Base-by-base conservation (phyloP, 75 land plant genomes). In the Ceratopteris richardii region DNA sequence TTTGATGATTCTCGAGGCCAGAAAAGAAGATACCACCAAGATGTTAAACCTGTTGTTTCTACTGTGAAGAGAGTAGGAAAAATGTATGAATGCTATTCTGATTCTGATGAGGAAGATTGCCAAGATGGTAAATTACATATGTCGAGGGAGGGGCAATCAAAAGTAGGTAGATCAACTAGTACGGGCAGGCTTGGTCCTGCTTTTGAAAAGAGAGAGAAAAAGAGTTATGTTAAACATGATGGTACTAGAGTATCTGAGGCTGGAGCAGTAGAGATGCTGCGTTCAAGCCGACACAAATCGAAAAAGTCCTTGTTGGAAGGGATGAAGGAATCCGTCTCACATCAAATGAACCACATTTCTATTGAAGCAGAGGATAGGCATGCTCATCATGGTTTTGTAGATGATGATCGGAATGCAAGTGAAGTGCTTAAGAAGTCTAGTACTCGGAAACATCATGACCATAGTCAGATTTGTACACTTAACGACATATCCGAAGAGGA, bases 71-170 rank as follows among this genome's bases (percentile, higher is more conserved):
- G 9, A 9, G 37, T 9, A 33, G 9, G 9, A 9, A 33, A 33
- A 33, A 3, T 33, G 3, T 9, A 33, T 33, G 37, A 33, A 4
- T 33, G 3, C 37, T 33, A 3, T 33, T 3, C 37, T 31, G 33
- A 69, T 18, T n/a, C 66, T 25, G 67, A 54, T 23, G 25, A 62
- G 54, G 63, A 51, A 16, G 61, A 69, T 29, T 19, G 42, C 55
- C 60, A 68, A 31, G 59, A 48, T 47, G 61, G 62, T 40, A 40
- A 14, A 40, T 40, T 14, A 40, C 42, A 40, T 40, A 10, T 14
- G 42, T 14, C 9, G 14, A 40, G 42, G 42, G 14, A 14, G 42
- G 14, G 9, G 42, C 42, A 40, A 40, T 10, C 13, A 40, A 61
- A 37, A 36, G 33, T 28, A 23, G n/a, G 23, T n/a, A 55, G 25